These are phyloP conservation scores for Davidsoniella neocaledoniae DNA, from an alignment of 2,329 filamentous ascomycete genomes.

Conservation along the genomic window DNA sequence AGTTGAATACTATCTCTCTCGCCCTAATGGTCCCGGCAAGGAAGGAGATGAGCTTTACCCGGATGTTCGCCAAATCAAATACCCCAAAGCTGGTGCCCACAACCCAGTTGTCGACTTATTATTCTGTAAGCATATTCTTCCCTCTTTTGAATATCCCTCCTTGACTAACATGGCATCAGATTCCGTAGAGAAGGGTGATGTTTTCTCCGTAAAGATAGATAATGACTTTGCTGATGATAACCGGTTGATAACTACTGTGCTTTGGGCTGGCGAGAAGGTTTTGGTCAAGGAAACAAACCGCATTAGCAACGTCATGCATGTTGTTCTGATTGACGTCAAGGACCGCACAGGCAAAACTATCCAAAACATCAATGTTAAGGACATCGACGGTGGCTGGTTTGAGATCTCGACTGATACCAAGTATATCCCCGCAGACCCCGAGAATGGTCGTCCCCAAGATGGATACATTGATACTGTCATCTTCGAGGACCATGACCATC, in stretches of 20 bases:
- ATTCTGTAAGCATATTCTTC: constrained; percentile 36
- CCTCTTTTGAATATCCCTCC: neutral
- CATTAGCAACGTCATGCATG: constrained; percentile 77
- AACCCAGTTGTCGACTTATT: constrained; percentile 79
- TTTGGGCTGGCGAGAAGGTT: constrained; percentile 77
- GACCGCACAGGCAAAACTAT: constrained; percentile 61
- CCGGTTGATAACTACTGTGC: constrained; percentile 78
- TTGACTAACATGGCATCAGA: constrained; percentile 20
- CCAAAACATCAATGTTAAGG: constrained; percentile 59
- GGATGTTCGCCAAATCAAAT: constrained; percentile 83
- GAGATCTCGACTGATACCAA: constrained; percentile 77
- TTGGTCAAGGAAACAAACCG: constrained; percentile 86
- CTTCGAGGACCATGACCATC: constrained; percentile 70
- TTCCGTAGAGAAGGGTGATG: constrained; percentile 58
- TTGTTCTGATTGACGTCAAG: constrained; percentile 68
- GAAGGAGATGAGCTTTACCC: constrained; percentile 75
- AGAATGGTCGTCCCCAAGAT: constrained; percentile 59
- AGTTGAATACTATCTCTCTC: constrained; percentile 79
- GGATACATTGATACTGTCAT: constrained; percentile 90
- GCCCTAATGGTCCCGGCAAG: constrained; percentile 60
- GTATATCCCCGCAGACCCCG: constrained; percentile 70
- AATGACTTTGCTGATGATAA: constrained; percentile 67
- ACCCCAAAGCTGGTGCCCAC: constrained; percentile 85
- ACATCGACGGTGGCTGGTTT: constrained; percentile 93
- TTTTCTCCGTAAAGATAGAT: constrained; percentile 63